A percentile compares a stretch with the other conserved stretches of the same genome.
Evolutionary conservation across 495 filamentous ascomycete species (phyloP).

Genomic region (Bathelium albidoporum): DNA sequence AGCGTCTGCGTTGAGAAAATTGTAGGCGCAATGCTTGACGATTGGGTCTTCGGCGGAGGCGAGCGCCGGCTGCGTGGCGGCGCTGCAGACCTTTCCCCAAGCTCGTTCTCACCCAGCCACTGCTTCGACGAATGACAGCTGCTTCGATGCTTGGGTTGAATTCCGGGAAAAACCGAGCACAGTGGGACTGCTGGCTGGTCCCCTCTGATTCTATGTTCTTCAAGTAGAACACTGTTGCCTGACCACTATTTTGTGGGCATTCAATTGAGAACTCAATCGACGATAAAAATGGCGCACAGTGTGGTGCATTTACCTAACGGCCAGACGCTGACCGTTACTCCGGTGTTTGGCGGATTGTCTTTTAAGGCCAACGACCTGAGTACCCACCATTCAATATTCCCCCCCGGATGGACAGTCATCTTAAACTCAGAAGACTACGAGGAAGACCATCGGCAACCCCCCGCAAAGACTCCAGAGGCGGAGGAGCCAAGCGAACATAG

Average conservation of each 20-base stretch:
- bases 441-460: constrained; percentile 20
- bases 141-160: no score
- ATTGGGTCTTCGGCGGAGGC: neutral
- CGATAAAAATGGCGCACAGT: constrained; percentile 28
- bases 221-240: no score
- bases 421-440: constrained; percentile 59
- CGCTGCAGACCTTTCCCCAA: neutral
- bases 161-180: no score
- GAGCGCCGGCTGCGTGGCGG: neutral
- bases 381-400: constrained; percentile 57
- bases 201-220: no score
- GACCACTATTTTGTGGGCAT: no score
- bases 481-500: neutral
- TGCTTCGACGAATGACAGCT: neutral
- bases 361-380: constrained; percentile 76
- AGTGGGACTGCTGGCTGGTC: no score
- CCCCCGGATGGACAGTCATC: constrained; percentile 80
- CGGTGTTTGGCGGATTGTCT: constrained; percentile 77
- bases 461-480: constrained; percentile 12
- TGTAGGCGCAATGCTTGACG: no score
- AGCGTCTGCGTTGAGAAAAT: no score
- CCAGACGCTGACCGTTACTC: constrained; percentile 65
- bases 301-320: constrained; percentile 71
- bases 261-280: neutral
- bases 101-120: neutral